A percentile compares a stretch with the other conserved stretches of the same genome.
Conservation (phyloP, 768 basidiomycete species). For the Mycena epipterygia region DNA sequence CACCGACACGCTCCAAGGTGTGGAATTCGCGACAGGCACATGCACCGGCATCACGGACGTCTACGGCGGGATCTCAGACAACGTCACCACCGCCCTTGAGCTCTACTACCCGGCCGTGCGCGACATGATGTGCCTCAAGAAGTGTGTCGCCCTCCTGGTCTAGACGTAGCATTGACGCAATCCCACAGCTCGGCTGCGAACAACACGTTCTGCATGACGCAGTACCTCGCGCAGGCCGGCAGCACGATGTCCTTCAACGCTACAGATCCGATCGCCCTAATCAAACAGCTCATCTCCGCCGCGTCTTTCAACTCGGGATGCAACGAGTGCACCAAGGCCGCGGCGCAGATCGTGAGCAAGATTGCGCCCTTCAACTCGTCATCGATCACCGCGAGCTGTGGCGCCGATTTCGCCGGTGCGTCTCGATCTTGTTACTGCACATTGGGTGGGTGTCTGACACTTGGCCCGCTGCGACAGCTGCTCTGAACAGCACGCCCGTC, state of each 20-base stretch:
- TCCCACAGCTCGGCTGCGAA: neutral
- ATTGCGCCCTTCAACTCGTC: neutral
- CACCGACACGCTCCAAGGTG: neutral
- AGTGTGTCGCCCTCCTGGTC: neutral
- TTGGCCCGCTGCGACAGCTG: neutral
- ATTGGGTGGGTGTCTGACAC: neutral
- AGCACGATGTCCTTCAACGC: neutral
- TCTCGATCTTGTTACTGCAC: neutral
- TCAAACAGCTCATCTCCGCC: neutral
- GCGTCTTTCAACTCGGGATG: neutral
- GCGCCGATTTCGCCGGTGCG: neutral
- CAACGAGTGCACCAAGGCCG: conserved; percentile 7
- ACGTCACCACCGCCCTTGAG: neutral
- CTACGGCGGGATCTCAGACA: neutral
- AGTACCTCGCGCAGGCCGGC: neutral
- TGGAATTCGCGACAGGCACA: too few species aligned
- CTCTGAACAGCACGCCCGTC: neutral
- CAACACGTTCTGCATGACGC: conserved; percentile 2
- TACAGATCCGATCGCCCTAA: neutral
- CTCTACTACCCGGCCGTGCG: neutral
- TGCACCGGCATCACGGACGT: neutral
- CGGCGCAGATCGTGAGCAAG: neutral
- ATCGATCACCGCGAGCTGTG: neutral
- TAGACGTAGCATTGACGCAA: neutral
- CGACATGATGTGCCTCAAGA: neutral